Evolutionary conservation across 148 eudicot species (phyloP).

Genomic region (Heliosperma pusillum): DNA sequence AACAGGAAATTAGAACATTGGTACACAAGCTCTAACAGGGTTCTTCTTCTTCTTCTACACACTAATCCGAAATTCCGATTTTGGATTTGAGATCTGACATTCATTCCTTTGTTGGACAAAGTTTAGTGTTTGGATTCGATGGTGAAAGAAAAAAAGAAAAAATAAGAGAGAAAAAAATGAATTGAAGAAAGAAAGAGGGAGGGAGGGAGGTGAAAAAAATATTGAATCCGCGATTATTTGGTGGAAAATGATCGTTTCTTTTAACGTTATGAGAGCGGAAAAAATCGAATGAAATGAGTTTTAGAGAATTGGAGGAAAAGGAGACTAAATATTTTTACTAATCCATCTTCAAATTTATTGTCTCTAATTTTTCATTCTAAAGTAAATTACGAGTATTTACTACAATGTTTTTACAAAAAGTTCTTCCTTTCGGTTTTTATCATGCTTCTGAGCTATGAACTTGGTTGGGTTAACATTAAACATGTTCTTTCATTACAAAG

Average conservation of each 20-base stretch:
- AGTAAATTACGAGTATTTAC: too few relatives aligned
- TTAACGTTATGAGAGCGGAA: not conserved
- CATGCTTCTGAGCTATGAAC: not conserved
- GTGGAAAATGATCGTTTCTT: not conserved
- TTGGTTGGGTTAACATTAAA: not conserved
- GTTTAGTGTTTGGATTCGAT: not conserved
- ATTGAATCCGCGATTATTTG: not conserved
- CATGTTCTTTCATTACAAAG: not conserved
- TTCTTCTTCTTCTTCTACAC: constrained; percentile 10
- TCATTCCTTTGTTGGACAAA: not conserved
- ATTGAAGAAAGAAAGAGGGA: not conserved
- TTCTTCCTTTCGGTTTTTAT: not conserved
- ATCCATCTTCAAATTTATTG: not conserved
- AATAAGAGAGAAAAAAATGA: not conserved
- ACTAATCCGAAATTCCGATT: not conserved
- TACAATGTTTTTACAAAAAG: not conserved
- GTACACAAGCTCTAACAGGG: constrained; percentile 49
- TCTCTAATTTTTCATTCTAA: not conserved
- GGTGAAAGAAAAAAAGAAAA: not conserved
- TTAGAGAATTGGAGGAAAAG: not conserved
- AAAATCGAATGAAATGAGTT: not conserved
- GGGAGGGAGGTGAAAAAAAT: not conserved
- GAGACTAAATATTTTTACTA: not conserved
- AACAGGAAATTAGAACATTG: constrained; percentile 65
- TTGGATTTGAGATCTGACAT: not conserved